Percentiles rank a stretch among this genome's conserved stretches.
phyloP scores from a whole-genome alignment of 139 green algal species.

The Coccomyxa sp. region DNA sequence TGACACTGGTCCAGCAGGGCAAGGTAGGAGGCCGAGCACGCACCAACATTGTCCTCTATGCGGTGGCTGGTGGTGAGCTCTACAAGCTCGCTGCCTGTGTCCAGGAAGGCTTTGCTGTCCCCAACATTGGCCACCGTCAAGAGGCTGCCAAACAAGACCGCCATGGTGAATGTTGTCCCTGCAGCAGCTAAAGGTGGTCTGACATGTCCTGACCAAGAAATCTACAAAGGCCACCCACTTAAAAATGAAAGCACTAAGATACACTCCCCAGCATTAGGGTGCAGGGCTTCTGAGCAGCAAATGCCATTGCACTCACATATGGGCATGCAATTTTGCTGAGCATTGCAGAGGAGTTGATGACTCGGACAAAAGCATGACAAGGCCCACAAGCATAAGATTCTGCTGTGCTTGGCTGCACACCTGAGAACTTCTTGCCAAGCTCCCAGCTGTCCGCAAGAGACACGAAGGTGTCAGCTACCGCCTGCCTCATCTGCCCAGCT shows the following conservation, averaged over 20 bases:
- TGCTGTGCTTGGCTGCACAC: too few species aligned
- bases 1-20: too few species aligned
- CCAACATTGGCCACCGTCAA: slow-evolving; percentile 83
- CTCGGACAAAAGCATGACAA: too few species aligned
- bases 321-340: not conserved
- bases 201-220: not conserved
- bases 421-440: slow-evolving; percentile 9
- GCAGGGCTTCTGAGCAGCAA: too few species aligned
- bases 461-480: slow-evolving; percentile 6
- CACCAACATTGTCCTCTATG: slow-evolving; percentile 35
- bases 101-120: slow-evolving; percentile 77
- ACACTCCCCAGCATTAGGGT: too few species aligned
- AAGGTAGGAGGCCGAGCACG: too few species aligned
- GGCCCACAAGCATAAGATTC: too few species aligned
- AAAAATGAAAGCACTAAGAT: too few species aligned
- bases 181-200: not conserved
- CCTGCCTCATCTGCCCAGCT: slow-evolving; percentile 3
- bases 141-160: slow-evolving; percentile 36
- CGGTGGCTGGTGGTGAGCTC: slow-evolving; percentile 44
- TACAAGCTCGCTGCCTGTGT: slow-evolving; percentile 46
- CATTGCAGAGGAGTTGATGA: too few species aligned
- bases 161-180: slow-evolving; percentile 12
- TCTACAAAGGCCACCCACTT: too few species aligned
- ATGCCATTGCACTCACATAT: not conserved
- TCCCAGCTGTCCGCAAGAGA: not conserved